These are phyloP conservation scores for Crataegus laevigata DNA, from an alignment of 306 rosid species.

Conservation along the genomic window DNA sequence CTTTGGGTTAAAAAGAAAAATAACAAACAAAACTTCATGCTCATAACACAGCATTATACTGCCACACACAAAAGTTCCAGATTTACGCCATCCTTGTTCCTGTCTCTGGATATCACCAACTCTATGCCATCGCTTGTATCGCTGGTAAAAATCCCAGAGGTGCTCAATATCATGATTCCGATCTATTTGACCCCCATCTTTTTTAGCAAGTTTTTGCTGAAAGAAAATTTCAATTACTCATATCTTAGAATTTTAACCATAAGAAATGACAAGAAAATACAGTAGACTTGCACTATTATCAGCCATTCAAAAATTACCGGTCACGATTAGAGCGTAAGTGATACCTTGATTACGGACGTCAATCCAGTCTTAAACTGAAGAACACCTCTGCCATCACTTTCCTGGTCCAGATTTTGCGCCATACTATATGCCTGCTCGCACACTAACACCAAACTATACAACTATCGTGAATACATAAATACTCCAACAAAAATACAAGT, in stretches of 20 bases:
- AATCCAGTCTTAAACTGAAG: conserved; percentile 91
- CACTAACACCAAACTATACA: conserved; percentile 45
- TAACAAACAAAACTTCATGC: not conserved
- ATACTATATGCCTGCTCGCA: conserved; percentile 86
- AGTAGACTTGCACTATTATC: not conserved
- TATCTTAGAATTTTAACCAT: not conserved
- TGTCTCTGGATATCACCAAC: conserved; percentile 73
- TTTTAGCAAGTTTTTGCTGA: conserved; percentile 80
- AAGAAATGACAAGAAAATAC: not conserved
- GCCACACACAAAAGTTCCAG: conserved; percentile 45
- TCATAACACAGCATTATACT: not conserved
- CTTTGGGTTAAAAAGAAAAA: not conserved
- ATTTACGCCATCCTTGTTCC: conserved; percentile 65
- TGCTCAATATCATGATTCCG: conserved; percentile 69
- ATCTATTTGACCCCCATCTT: conserved; percentile 68
- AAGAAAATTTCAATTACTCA: conserved; percentile 17
- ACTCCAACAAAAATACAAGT: not conserved
- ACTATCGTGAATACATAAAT: not conserved
- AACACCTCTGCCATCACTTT: conserved; percentile 83
- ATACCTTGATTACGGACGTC: conserved; percentile 88
- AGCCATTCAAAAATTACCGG: not conserved
- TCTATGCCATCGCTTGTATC: conserved; percentile 47
- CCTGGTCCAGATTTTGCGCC: conserved; percentile 91
- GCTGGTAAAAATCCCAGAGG: conserved; percentile 76
- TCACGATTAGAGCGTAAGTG: not conserved